Evolutionary conservation across 257 asterid species (phyloP).

Genomic region (Penstemon davidsonii): DNA sequence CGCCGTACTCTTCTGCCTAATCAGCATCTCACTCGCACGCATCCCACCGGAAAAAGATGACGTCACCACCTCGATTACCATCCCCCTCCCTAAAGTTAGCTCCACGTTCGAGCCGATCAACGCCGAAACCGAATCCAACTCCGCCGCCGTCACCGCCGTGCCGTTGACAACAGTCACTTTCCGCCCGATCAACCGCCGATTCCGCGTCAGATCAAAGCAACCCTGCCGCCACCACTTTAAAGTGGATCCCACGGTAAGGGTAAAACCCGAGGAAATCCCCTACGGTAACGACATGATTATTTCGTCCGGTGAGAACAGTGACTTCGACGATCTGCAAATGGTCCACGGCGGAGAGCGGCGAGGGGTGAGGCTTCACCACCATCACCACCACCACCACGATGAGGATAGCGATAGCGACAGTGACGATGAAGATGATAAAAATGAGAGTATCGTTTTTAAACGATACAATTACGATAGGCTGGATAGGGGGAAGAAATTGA

Average conservation of each 20-base stretch:
- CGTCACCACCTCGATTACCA: conserved; percentile 24
- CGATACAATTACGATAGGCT: conserved; percentile 16
- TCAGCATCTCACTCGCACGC: conserved; percentile 47
- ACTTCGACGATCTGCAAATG: conserved; percentile 30
- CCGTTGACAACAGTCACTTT: conserved; percentile 35
- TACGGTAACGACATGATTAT: conserved; percentile 46
- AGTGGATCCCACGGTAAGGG: conserved; percentile 32
- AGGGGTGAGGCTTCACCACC: conserved; percentile 39
- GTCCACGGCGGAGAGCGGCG: conserved; percentile 29
- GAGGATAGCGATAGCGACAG: conserved; percentile 32
- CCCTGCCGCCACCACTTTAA: conserved; percentile 44
- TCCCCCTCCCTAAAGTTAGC: conserved; percentile 28
- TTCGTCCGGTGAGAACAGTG: conserved; percentile 40
- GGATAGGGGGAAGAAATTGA: conserved; percentile 30
- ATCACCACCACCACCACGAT: conserved; percentile 25
- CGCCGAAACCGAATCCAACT: conserved; percentile 25
- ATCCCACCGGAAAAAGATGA: conserved; percentile 37
- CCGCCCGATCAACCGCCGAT: conserved; percentile 50
- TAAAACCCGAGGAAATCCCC: conserved; percentile 30
- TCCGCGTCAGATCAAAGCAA: conserved; percentile 35
- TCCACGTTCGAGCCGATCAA: conserved; percentile 24
- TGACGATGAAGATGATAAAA: conserved; percentile 28
- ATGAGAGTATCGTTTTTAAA: conserved; percentile 22
- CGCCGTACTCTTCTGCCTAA: conserved; percentile 41
- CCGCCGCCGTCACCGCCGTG: conserved; percentile 21